Evolutionary conservation across 2,329 filamentous ascomycete genomes (phyloP), one percentile per base, ranked within the genome.

Genomic region (Xenoacremonium recifei): DNA sequence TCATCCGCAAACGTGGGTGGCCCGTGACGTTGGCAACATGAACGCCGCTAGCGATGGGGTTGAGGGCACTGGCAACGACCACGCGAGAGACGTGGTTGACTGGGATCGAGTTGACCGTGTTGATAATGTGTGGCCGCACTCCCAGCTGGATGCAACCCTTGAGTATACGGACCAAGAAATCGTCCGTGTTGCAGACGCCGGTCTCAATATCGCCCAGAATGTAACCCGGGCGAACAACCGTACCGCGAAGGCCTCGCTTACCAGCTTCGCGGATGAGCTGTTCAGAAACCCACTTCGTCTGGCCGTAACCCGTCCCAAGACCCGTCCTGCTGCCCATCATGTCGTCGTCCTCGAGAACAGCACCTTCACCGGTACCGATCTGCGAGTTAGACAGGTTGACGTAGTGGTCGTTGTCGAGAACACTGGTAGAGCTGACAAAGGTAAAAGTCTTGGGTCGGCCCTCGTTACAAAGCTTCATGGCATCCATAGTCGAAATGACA

Each of bases 41-140:
- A 3, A 74, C 63, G 4, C 61, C 60, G 12, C 39, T 56, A 4
- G 58, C 49, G 2, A 81, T 73, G 1, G 82, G 82, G 59, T 84
- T 77, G 53, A 95, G 40, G 27, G 82, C 77, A 5, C 84, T 73
- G 1, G 90, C 87, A 13, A 89, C 82, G 19, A 95, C 85, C 6
- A 95, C 79, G n/a, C 80, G 76, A 2, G 85, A 80, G 25, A 96
- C 90, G 52, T 95, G 89, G 48, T 82, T 82, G 19, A 96, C 90
- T 0, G 92, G 91, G 1, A 96, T 87, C 64, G 85, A 82, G 70
- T 96, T 97, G 65, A 96, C 82, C 0, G 89, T 88, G 70, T 96
- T 97, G 62, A 75, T 67, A 53, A 96, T 95, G 52, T 79, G 76
- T 1, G 91, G 92, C 1, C 89, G 77, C 3, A 76, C 74, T 3